Conservation (phyloP, 2,329 filamentous ascomycete species). For the Celoporthe dispersa region DNA sequence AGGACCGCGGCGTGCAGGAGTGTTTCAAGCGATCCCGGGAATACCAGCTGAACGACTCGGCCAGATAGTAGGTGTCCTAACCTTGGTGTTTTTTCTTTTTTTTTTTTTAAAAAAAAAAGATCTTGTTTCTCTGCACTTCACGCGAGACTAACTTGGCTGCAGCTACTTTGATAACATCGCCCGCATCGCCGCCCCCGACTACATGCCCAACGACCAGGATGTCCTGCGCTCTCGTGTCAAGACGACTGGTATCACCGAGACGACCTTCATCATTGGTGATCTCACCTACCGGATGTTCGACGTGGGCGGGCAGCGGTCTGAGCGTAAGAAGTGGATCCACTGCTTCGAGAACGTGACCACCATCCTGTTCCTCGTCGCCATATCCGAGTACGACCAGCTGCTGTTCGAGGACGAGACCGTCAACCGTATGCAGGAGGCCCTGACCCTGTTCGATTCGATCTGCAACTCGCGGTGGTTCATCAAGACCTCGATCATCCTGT, state of each 20-base stretch:
- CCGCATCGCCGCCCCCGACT: conserved; percentile 87
- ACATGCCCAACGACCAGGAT: conserved; percentile 94
- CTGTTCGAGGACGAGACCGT: conserved; percentile 96
- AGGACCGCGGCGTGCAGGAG: conserved; percentile 88
- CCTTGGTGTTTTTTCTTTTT: background rate
- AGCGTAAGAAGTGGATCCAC: conserved; percentile 99
- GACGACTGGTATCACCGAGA: conserved; percentile 97
- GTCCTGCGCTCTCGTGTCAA: conserved; percentile 95
- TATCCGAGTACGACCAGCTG: conserved; percentile 95
- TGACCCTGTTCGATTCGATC: conserved; percentile 86
- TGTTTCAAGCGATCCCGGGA: conserved; percentile 96
- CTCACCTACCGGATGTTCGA: conserved; percentile 98
- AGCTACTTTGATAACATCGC: conserved; percentile 97
- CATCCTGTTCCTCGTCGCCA: conserved; percentile 94
- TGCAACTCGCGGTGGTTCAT: conserved; percentile 91
- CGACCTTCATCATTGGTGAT: conserved; percentile 92
- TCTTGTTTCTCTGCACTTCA: background rate
- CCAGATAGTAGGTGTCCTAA: conserved; percentile 76
- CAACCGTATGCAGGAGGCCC: conserved; percentile 90
- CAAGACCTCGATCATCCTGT: conserved; percentile 85
- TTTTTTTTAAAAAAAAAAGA: too few species aligned
- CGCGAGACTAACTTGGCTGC: conserved; percentile 39
- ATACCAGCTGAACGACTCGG: conserved; percentile 95
- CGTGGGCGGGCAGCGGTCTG: conserved; percentile 91
- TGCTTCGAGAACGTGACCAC: conserved; percentile 98